A percentile compares a stretch with the other conserved stretches of the same genome.
Evolutionary conservation across 2,329 filamentous ascomycete genomes (phyloP).

Genomic region (Fusarium coicis): DNA sequence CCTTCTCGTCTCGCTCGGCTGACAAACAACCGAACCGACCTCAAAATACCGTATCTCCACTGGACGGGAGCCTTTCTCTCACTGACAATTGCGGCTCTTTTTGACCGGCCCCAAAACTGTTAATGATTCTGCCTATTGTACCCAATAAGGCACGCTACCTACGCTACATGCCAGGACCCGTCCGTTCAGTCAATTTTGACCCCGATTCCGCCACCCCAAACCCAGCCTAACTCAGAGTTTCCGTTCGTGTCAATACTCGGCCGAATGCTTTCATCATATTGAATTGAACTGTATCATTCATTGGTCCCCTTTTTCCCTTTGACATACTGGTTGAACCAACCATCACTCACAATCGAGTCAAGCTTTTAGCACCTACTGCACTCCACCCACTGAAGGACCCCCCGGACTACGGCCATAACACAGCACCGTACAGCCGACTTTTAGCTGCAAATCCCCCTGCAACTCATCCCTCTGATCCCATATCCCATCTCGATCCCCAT

Average conservation of each 20-base stretch:
- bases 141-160: slow-evolving; percentile 3
- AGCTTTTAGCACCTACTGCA: slow-evolving; percentile 3
- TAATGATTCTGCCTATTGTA: neutral
- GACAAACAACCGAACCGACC: slow-evolving; percentile 10
- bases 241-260: slow-evolving; percentile 1
- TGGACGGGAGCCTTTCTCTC: slow-evolving; percentile 6
- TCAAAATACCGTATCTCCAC: slow-evolving; percentile 1
- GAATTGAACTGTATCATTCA: neutral
- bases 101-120: slow-evolving; percentile 12
- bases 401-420: slow-evolving; percentile 12
- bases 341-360: slow-evolving; percentile 14
- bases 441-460: slow-evolving; percentile 38
- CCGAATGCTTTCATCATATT: slow-evolving; percentile 14
- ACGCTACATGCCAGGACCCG: slow-evolving; percentile 18
- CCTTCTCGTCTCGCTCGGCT: slow-evolving; percentile 17
- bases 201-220: slow-evolving; percentile 26
- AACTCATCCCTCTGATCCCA: slow-evolving; percentile 36
- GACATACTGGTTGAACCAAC: neutral
- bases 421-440: slow-evolving; percentile 15
- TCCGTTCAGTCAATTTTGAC: slow-evolving; percentile 1
- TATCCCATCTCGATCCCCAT: slow-evolving; percentile 37
- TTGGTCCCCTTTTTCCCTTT: slow-evolving; percentile 3
- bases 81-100: slow-evolving; percentile 32
- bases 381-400: neutral
- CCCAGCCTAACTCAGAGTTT: neutral